Conservation (phyloP, 148 eudicot species). For the Vaccinium myrtillus region DNA sequence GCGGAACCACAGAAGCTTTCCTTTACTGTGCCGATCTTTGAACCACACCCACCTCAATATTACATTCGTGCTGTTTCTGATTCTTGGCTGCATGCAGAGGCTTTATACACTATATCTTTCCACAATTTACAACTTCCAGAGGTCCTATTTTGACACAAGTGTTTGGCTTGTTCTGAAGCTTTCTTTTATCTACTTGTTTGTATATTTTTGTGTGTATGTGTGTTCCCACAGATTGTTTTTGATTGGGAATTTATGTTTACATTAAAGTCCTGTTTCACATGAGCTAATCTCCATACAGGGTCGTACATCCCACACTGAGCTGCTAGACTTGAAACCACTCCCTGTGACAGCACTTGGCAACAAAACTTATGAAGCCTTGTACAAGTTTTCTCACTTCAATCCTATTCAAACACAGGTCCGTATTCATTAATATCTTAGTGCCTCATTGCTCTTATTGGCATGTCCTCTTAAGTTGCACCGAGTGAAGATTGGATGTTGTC, state of each 20-base stretch:
- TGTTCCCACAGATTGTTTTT: not conserved
- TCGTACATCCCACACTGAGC: slow-evolving; percentile 85
- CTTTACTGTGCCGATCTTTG: slow-evolving; percentile 95
- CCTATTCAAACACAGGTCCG: slow-evolving; percentile 97
- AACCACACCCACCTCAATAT: slow-evolving; percentile 98
- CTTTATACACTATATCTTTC: slow-evolving; percentile 80
- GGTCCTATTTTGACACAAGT: slow-evolving; percentile 37
- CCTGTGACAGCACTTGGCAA: slow-evolving; percentile 89
- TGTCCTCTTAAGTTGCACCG: slow-evolving; percentile 5
- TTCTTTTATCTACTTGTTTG: not conserved
- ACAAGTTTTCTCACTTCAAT: slow-evolving; percentile 91
- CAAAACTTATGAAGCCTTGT: slow-evolving; percentile 70
- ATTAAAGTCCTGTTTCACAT: not conserved
- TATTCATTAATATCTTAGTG: slow-evolving; percentile 4
- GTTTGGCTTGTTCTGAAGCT: not conserved
- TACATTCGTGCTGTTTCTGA: slow-evolving; percentile 94
- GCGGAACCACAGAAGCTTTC: slow-evolving; percentile 91
- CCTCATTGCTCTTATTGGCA: not conserved
- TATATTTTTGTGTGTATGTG: not conserved
- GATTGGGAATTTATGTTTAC: not conserved
- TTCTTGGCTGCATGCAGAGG: slow-evolving; percentile 94
- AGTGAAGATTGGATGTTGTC: not conserved
- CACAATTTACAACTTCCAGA: slow-evolving; percentile 93
- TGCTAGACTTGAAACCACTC: slow-evolving; percentile 91
- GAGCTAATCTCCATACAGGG: slow-evolving; percentile 48